A percentile compares a stretch with the other conserved stretches of the same genome.
Evolutionary conservation across 768 basidiomycete genomes (phyloP).

Genomic region (Trametes elegans): DNA sequence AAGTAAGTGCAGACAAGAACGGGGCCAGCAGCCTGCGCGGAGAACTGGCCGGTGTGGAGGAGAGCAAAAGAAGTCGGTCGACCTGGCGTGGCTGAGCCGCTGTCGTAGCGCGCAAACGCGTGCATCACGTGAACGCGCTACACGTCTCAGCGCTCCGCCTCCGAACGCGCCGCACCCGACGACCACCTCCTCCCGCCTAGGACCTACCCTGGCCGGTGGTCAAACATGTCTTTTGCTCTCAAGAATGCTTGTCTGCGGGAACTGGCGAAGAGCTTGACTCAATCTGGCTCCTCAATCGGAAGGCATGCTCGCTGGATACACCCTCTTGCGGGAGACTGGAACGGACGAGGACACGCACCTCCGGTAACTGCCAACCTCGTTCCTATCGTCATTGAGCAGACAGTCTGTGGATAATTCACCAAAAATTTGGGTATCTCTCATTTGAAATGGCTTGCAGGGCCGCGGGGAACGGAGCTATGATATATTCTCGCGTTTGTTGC

Average conservation of each 20-base stretch:
- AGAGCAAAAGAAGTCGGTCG: constrained; percentile 7
- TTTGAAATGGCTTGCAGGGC: neutral
- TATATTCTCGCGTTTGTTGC: constrained; percentile 89
- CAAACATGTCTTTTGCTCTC: constrained; percentile 9
- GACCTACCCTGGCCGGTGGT: too few species aligned
- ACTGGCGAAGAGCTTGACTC: neutral
- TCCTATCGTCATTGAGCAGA: constrained; percentile 92
- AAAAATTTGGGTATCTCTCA: constrained; percentile 46
- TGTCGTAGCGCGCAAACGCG: constrained; percentile 22
- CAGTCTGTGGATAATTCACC: constrained; percentile 42
- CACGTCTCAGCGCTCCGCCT: neutral
- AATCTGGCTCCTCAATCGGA: neutral
- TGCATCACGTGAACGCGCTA: constrained; percentile 29
- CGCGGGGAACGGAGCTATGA: constrained; percentile 90
- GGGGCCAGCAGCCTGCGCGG: neutral
- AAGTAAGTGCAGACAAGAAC: neutral
- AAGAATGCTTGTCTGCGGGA: neutral
- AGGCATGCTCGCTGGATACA: constrained; percentile 45
- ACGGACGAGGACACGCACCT: constrained; percentile 9
- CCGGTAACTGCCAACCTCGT: constrained; percentile 49
- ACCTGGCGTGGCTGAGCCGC: constrained; percentile 11
- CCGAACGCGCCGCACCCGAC: neutral
- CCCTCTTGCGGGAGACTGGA: constrained; percentile 42
- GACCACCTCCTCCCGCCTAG: too few species aligned
- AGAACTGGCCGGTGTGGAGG: constrained; percentile 5